Evolutionary conservation across 2,329 filamentous ascomycete species (phyloP), one percentile per base, ranked within the genome.

Genomic region (Davidsoniella eucalypti): DNA sequence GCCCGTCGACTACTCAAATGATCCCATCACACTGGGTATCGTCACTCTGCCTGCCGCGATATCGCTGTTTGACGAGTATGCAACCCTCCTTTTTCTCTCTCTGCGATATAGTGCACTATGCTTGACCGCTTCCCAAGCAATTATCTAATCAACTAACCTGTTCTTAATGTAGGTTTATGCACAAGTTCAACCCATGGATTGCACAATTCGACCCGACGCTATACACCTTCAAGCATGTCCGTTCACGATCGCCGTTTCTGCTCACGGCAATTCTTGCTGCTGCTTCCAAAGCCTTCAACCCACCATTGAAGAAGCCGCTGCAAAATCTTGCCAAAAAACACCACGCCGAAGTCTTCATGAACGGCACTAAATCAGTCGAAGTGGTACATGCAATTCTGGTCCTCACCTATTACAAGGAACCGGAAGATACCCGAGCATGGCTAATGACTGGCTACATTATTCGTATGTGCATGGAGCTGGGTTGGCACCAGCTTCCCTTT

Each of bases 321-420:
- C 51, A 52, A 26, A 17, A 25, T 10, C 46, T 41, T 23, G 47
- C 46, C 51, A 63, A 67, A 42, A 55, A 56, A 17, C 51, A 64
- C 3, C 57, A 64, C 7, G 53, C 56, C 5, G 54, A 61, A 7
- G 56, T 54, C 9, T 63, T 68, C 39, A 55, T 58, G 2, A 55
- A 56, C 2, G 65, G 64, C 14, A 54, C 52, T 1, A 67, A 67
- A 43, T 68, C 65, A 0, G 56, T 59, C 2, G 65, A 68, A 47
- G 61, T 61, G 5, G 62, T 64, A 1, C 65, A 68, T 51, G 65
- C 61, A 0, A 62, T 67, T 7, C 55, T 65, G n/a, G 55, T 65
- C 7, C 51, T 64, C 5, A 67, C 65, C 2, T 66, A 66, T 53
- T 68, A 65, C 64, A 68, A 68, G 55, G 63, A 67, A 39, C 63